Evolutionary conservation across 768 basidiomycete species (phyloP), one percentile per base, ranked within the genome.

Genomic region (Paxillus involutus): DNA sequence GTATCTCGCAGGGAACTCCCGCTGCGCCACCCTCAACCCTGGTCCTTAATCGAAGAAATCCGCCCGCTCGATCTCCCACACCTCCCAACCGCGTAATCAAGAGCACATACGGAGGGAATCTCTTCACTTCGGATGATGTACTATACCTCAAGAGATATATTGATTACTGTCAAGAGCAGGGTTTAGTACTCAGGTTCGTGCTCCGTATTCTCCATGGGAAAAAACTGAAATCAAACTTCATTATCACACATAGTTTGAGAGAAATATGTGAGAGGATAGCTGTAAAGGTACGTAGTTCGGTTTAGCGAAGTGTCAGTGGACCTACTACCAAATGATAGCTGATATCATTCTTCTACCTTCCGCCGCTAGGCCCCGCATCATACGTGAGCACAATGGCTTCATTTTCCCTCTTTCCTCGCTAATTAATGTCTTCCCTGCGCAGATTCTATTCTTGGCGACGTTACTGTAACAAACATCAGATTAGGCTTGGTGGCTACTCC

Each of bases 391-490:
- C 4, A 6, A 13, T 10, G 6, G 6, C 11, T 35, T 35, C 35
- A 13, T 10, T 14, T 2, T 7, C 3, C 17, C 41, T 37, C 10
- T 17, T 13, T 42, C 26, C 44, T 29, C 26, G 13, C n/a, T 19
- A 26, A 52, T 45, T 29, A 48, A 54, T 39, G 19, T 49, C 26
- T 6, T n/a, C 2, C 19, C 19, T 41, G 36, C 48, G 19, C 51
- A 92, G 90, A 11, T 93, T 93, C 67, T 93, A 91, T 66, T 93
- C 91, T 1, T 94, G 91, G 91, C 81, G 91, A 39, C 83, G 91
- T 42, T 94, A 93, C 63, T 94, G 91, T 74, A 94, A 94, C 67
- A 94, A 93, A 65, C 91, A 94, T 67, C 89, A 93, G 69, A 94
- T 94, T 47, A 84, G 89, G n/a, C 77, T 94, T 0, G 89, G 89